These are phyloP conservation scores for Chenopodium quinoa DNA, from an alignment of 148 eudicot species.

Conservation along the genomic window DNA sequence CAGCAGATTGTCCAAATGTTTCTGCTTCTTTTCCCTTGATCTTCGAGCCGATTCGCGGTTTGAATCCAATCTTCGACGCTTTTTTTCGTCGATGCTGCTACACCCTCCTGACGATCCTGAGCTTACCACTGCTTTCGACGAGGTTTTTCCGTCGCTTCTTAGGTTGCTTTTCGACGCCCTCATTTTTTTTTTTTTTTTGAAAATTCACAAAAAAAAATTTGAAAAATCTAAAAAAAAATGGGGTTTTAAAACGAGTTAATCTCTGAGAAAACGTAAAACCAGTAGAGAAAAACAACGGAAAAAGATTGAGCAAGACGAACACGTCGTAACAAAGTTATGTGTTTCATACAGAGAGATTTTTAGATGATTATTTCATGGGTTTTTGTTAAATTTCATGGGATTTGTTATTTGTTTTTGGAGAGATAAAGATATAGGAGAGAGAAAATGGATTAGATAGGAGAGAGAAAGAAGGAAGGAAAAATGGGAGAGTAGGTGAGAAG, in stretches of 20 bases:
- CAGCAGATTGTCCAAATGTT: conserved; percentile 53
- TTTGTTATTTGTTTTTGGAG: background rate
- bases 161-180: conserved; percentile 18
- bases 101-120: conserved; percentile 46
- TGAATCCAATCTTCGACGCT: conserved; percentile 65
- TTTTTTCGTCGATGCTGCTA: conserved; percentile 46
- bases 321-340: conserved; percentile 35
- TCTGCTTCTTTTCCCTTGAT: conserved; percentile 64
- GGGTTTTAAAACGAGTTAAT: background rate
- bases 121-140: conserved; percentile 19
- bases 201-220: background rate
- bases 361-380: background rate
- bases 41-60: conserved; percentile 76
- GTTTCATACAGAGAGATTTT: conserved; percentile 41
- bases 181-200: conserved; percentile 17
- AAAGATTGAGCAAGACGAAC: conserved; percentile 65
- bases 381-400: background rate
- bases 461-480: background rate
- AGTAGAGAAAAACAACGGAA: conserved; percentile 67
- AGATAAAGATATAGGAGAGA: background rate
- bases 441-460: background rate
- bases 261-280: conserved; percentile 75
- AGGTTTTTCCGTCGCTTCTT: background rate
- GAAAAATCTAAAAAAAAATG: background rate
- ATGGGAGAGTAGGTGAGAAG: background rate